Conservation (phyloP, 1,284 basidiomycete species). For the Sporisorium iseilematis-ciliati region DNA sequence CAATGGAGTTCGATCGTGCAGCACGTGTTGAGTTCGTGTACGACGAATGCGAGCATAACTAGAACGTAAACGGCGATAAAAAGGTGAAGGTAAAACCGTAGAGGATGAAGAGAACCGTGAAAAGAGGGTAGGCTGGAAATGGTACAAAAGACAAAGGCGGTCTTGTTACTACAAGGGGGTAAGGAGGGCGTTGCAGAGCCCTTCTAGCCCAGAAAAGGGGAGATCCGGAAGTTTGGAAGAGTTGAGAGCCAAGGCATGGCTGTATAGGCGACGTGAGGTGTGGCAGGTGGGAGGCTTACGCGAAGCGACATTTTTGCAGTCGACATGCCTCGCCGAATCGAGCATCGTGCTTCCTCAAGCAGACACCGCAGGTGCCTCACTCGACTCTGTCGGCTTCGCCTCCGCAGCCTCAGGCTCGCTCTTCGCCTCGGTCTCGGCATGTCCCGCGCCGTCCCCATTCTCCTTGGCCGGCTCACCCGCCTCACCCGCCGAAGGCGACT, state of each 20-base stretch:
- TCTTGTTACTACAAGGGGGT: not conserved
- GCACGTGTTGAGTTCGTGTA: not conserved
- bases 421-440: conserved; percentile 23
- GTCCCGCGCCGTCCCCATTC: conserved; percentile 21
- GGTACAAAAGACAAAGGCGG: conserved; percentile 1
- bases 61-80: not conserved
- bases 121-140: not conserved
- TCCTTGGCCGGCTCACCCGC: conserved; percentile 27
- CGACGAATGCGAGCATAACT: not conserved
- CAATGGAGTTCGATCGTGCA: not conserved
- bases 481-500: conserved; percentile 5
- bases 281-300: not conserved
- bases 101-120: not conserved
- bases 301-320: not conserved
- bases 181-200: conserved; percentile 1
- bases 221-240: conserved; percentile 1
- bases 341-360: not conserved
- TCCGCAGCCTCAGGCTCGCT: conserved; percentile 21
- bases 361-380: conserved; percentile 19
- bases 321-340: not conserved
- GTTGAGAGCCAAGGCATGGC: not conserved
- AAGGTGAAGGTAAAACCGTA: not conserved
- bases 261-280: not conserved
- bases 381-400: conserved; percentile 1
- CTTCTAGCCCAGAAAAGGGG: too few species aligned